Conservation (phyloP, 2,329 filamentous ascomycete species). For the Fusarium austroafricanum region DNA sequence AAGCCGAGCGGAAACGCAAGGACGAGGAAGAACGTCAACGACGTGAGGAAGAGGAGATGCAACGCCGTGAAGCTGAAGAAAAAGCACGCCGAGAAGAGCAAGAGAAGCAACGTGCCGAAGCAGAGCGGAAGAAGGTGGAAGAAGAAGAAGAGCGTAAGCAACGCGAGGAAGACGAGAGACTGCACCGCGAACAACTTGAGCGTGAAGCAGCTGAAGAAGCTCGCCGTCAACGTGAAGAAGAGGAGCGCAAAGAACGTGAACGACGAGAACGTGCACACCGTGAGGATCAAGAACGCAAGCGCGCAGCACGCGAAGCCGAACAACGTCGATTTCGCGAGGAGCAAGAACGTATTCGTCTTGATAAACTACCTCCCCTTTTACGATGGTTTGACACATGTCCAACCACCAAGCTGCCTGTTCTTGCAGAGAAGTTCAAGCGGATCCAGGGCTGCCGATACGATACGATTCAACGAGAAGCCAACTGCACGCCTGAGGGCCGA, state of each 20-base stretch:
- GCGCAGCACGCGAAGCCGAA: constrained; percentile 64
- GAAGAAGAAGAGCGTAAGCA: constrained; percentile 53
- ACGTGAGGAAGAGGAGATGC: constrained; percentile 52
- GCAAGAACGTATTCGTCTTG: constrained; percentile 64
- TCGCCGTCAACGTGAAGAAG: constrained; percentile 62
- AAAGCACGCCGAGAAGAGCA: constrained; percentile 53
- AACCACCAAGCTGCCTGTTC: constrained; percentile 62
- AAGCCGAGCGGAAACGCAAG: constrained; percentile 52
- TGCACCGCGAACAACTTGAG: constrained; percentile 58
- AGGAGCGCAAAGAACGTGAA: constrained; percentile 63
- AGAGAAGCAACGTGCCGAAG: constrained; percentile 52
- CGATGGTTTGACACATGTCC: constrained; percentile 68
- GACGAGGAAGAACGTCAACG: constrained; percentile 53
- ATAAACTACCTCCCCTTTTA: constrained; percentile 69
- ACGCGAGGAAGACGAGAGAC: constrained; percentile 61
- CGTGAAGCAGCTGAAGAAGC: constrained; percentile 63
- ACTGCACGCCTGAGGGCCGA: constrained; percentile 66
- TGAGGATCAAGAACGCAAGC: constrained; percentile 62
- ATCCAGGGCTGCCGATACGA: constrained; percentile 73
- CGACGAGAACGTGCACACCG: constrained; percentile 57
- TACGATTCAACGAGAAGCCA: constrained; percentile 66
- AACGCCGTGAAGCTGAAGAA: constrained; percentile 53
- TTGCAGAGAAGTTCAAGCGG: constrained; percentile 66
- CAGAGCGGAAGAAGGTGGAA: constrained; percentile 53
- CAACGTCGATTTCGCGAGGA: constrained; percentile 64